These are phyloP conservation scores for Naganishia cerealis DNA, from an alignment of 1,284 basidiomycete species.

Conservation along the genomic window DNA sequence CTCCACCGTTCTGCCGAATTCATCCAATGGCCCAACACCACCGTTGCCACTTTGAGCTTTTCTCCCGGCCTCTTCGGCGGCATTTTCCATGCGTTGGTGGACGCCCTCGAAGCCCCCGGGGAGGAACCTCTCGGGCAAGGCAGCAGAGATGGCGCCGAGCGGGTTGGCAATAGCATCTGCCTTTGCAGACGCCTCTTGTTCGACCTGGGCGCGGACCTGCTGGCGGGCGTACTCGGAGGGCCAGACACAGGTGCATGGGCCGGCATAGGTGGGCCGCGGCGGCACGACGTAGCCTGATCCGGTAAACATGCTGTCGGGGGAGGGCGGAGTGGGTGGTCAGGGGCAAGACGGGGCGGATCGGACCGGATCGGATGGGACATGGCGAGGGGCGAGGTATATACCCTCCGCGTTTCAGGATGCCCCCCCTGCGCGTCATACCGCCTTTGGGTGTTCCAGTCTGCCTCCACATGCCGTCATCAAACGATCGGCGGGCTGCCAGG, in stretches of 20 bases:
- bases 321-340: neutral
- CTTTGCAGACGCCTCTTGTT: conserved; percentile 19
- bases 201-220: conserved; percentile 13
- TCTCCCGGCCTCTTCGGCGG: conserved; percentile 12
- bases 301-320: conserved; percentile 13
- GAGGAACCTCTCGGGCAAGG: conserved; percentile 10
- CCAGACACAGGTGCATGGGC: conserved; percentile 26
- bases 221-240: conserved; percentile 22
- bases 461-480: neutral
- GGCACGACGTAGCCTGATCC: conserved; percentile 21
- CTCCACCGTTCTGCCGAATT: conserved; percentile 14
- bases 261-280: conserved; percentile 21
- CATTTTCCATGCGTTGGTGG: conserved; percentile 16
- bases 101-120: conserved; percentile 22
- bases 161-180: conserved; percentile 20
- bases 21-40: conserved; percentile 3
- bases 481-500: conserved; percentile 2
- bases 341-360: too few species aligned
- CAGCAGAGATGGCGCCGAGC: conserved; percentile 9
- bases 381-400: too few species aligned
- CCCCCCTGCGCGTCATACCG: neutral
- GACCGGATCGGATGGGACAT: neutral
- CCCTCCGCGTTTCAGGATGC: too few species aligned
- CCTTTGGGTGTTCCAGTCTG: neutral
- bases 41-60: conserved; percentile 2